phyloP scores from a whole-genome alignment of 176 grass and related monocot species.

The bread wheat (Triticum aestivum) region DNA sequence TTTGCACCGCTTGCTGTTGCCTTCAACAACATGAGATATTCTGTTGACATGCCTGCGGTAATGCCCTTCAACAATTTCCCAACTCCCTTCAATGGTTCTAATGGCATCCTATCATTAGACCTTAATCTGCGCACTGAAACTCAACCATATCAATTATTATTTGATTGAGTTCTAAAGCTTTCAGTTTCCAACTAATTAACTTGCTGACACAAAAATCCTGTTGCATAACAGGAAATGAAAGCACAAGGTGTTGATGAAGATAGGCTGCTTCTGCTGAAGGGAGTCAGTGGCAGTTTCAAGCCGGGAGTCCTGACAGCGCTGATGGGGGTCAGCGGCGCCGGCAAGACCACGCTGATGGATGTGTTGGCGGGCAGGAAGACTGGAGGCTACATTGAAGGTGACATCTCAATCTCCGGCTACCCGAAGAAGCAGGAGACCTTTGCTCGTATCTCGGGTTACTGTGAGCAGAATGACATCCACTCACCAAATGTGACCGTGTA shows the following conservation, averaged over 20 bases:
- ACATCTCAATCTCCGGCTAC: constrained; percentile 61
- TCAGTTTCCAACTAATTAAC: background rate
- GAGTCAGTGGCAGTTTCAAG: constrained; percentile 55
- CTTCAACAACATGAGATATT: constrained; percentile 65
- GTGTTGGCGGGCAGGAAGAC: constrained; percentile 65
- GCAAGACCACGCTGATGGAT: constrained; percentile 71
- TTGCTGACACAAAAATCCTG: background rate
- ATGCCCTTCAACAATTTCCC: background rate
- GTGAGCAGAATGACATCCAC: constrained; percentile 75
- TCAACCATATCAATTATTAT: background rate
- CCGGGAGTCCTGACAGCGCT: constrained; percentile 57
- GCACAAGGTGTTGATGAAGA: constrained; percentile 61
- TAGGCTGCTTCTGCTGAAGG: constrained; percentile 51
- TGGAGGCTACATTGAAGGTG: constrained; percentile 57
- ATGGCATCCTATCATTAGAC: too few relatives aligned
- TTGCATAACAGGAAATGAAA: constrained; percentile 64
- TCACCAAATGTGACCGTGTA: constrained; percentile 63
- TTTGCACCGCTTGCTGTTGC: constrained; percentile 53
- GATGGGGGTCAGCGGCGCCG: constrained; percentile 64
- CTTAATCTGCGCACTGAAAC: too few relatives aligned
- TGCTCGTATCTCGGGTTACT: constrained; percentile 59
- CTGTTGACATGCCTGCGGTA: constrained; percentile 67
- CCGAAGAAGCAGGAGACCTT: constrained; percentile 71
- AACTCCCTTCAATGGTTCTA: too few relatives aligned
- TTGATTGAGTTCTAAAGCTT: background rate